Evolutionary conservation across 176 grass and related monocot genomes (phyloP).

Genomic region (Bothriochloa decipiens): DNA sequence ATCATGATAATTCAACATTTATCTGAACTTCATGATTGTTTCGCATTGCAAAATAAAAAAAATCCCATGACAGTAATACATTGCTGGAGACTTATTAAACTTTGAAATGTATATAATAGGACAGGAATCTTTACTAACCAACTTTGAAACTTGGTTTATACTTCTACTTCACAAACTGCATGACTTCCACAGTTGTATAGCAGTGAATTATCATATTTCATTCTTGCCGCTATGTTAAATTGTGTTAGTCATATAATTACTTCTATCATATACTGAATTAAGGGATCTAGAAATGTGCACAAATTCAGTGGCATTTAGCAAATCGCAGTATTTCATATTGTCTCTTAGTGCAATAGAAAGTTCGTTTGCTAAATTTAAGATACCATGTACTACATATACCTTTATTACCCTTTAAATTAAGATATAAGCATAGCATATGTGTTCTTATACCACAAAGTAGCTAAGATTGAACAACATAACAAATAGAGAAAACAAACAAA

Average conservation of each 20-base stretch:
- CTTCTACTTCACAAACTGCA: not conserved
- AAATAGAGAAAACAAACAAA: conserved; percentile 20
- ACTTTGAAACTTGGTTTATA: not conserved
- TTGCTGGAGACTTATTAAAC: not conserved
- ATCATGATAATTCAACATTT: not conserved
- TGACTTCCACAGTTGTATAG: not conserved
- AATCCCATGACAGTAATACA: not conserved
- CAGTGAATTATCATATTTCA: not conserved
- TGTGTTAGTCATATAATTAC: not conserved
- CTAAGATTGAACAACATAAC: conserved; percentile 1
- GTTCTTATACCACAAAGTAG: not conserved
- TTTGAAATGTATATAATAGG: conserved; percentile 12
- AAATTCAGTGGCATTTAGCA: not conserved
- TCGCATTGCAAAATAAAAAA: not conserved
- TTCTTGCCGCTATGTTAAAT: not conserved
- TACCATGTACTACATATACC: not conserved
- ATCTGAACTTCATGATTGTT: not conserved
- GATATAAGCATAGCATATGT: not conserved
- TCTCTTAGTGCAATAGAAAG: conserved; percentile 10
- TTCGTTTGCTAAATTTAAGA: conserved; percentile 1
- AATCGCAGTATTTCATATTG: not conserved
- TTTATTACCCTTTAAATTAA: not conserved
- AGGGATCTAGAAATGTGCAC: conserved; percentile 7
- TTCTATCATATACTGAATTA: conserved; percentile 17
- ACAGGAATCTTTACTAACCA: not conserved